phyloP scores from a whole-genome alignment of 805 yeast genomes.

The Blastobotrys americana region DNA sequence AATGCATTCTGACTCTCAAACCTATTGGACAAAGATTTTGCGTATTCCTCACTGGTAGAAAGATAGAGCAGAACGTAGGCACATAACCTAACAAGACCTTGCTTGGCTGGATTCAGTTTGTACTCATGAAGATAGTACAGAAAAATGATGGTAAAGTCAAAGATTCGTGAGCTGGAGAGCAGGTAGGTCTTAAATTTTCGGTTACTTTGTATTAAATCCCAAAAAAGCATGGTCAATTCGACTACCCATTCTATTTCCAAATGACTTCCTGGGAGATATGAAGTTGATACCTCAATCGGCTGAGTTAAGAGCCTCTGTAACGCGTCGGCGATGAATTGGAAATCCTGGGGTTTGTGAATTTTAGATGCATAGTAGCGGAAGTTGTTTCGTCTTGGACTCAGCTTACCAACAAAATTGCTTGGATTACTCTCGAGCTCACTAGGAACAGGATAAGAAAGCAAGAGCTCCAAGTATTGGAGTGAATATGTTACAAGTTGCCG shows the following conservation, averaged over 20 bases:
- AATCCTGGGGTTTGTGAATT: conserved; percentile 29
- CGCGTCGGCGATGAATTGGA: conserved; percentile 29
- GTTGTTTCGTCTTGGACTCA: conserved; percentile 17
- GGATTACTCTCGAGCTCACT: conserved; percentile 8
- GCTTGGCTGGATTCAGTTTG: conserved; percentile 27
- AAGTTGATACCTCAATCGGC: conserved; percentile 31
- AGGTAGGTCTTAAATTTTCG: conserved; percentile 31
- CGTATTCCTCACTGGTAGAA: conserved; percentile 23
- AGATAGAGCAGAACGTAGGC: conserved; percentile 28
- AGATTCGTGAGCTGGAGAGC: conserved; percentile 41
- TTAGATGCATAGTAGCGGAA: conserved; percentile 30
- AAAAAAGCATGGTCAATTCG: conserved; percentile 55
- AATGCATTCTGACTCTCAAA: conserved; percentile 25
- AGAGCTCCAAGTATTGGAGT: conserved; percentile 52
- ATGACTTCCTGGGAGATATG: conserved; percentile 27
- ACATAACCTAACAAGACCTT: conserved; percentile 28
- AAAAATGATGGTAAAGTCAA: conserved; percentile 48
- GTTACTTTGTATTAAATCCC: conserved; percentile 77
- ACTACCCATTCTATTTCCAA: conserved; percentile 37
- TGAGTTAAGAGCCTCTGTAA: conserved; percentile 31
- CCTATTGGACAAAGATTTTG: conserved; percentile 18
- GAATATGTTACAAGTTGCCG: conserved; percentile 44
- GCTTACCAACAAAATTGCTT: not conserved
- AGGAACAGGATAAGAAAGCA: conserved; percentile 62
- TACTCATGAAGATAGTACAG: conserved; percentile 52